Conservation (phyloP, 345 rosid species). For the Tarenaya hassleriana region DNA sequence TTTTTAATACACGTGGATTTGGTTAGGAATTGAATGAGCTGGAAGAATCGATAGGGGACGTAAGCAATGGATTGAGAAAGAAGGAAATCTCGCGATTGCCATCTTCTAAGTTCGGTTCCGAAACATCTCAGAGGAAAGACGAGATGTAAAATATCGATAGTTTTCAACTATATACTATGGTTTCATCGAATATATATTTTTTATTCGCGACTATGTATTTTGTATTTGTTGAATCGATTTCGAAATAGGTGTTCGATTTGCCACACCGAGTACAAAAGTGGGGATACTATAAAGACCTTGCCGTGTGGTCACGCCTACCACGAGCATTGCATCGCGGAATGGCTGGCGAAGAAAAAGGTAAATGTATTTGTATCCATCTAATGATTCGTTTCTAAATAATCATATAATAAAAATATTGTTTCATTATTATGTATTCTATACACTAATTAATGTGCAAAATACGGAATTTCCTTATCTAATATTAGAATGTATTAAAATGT, state of each 20-base stretch:
- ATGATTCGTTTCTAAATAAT: too few species aligned
- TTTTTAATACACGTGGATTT: not conserved
- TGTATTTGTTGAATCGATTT: not conserved
- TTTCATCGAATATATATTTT: too few species aligned
- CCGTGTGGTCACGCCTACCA: conserved; percentile 26
- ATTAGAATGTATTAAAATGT: not conserved
- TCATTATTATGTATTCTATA: not conserved
- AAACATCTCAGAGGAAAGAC: not conserved
- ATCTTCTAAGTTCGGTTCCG: not conserved
- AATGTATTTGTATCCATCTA: too few species aligned
- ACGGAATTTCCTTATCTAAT: too few species aligned
- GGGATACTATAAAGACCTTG: conserved; percentile 16
- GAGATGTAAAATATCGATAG: not conserved
- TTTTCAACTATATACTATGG: too few species aligned
- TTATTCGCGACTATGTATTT: not conserved
- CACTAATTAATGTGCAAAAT: too few species aligned
- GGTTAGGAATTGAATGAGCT: conserved; percentile 23
- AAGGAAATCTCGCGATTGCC: not conserved
- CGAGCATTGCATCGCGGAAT: conserved; percentile 21
- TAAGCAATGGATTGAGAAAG: conserved; percentile 18
- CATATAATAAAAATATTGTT: not conserved
- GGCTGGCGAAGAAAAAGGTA: conserved; percentile 16
- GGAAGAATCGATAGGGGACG: conserved; percentile 17
- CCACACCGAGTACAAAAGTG: not conserved
- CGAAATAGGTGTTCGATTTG: conserved; percentile 25